These are phyloP conservation scores for Periconia macrospinosa DNA, from an alignment of 2,329 filamentous ascomycete species.

Conservation along the genomic window DNA sequence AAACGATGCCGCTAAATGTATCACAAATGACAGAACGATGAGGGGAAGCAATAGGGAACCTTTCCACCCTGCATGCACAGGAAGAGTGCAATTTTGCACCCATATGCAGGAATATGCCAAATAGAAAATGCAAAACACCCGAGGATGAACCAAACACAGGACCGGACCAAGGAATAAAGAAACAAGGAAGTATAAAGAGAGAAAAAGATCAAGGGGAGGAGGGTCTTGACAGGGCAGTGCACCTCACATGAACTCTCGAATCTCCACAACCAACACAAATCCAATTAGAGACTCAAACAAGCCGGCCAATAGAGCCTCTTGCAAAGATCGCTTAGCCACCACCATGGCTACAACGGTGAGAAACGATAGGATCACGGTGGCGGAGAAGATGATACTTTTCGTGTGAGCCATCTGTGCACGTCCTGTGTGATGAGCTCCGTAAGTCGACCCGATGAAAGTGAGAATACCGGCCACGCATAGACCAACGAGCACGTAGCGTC, in stretches of 20 bases:
- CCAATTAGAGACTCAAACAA: constrained; percentile 25
- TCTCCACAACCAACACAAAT: constrained; percentile 25
- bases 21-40: background rate
- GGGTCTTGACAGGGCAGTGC: background rate
- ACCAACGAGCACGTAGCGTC: constrained; percentile 13
- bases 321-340: constrained; percentile 18
- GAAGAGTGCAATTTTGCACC: background rate
- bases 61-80: background rate
- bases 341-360: constrained; percentile 24
- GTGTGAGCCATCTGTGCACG: constrained; percentile 19
- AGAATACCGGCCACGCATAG: constrained; percentile 14
- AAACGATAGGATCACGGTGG: constrained; percentile 18
- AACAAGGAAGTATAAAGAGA: background rate
- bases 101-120: background rate
- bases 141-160: background rate
- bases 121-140: background rate
- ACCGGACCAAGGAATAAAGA: background rate
- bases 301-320: constrained; percentile 26
- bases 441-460: constrained; percentile 12
- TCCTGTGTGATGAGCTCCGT: constrained; percentile 17
- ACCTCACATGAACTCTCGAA: constrained; percentile 20
- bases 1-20: background rate
- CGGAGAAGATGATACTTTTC: constrained; percentile 22
- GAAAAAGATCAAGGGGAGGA: background rate
- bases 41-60: background rate